Percentiles rank a stretch among this genome's conserved stretches.
Evolutionary conservation across 768 basidiomycete genomes (phyloP).

Genomic region (Dendrothele bispora): DNA sequence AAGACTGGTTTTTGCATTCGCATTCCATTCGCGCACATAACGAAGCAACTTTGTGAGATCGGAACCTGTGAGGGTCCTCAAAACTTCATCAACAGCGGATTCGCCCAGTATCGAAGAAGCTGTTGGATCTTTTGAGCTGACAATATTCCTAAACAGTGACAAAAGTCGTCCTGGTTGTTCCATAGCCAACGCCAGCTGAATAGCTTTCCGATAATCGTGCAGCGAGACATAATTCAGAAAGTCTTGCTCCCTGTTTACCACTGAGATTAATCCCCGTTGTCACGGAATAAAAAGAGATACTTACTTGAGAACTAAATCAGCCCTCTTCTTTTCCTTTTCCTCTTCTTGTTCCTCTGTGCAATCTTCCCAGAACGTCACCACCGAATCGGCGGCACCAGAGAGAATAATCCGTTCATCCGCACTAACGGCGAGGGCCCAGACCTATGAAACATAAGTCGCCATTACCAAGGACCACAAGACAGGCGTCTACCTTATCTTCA

Average conservation of each 20-base stretch:
- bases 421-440: constrained; percentile 93
- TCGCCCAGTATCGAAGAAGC: constrained; percentile 61
- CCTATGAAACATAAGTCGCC: constrained; percentile 42
- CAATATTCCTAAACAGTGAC: constrained; percentile 70
- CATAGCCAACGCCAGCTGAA: constrained; percentile 90
- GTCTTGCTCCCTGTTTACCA: constrained; percentile 92
- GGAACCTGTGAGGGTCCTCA: constrained; percentile 64
- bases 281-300: constrained; percentile 27
- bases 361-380: constrained; percentile 96
- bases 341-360: constrained; percentile 81
- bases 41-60: constrained; percentile 82
- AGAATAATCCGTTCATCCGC: constrained; percentile 82
- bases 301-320: constrained; percentile 78
- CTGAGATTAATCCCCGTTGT: constrained; percentile 2
- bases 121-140: constrained; percentile 35
- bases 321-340: constrained; percentile 72
- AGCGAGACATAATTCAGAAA: constrained; percentile 87
- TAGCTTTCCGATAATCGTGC: constrained; percentile 88
- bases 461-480: background rate
- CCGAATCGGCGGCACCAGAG: constrained; percentile 94
- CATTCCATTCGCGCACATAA: constrained; percentile 91
- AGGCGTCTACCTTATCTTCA: constrained; percentile 90
- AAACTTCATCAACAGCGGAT: constrained; percentile 74
- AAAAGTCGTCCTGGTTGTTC: constrained; percentile 89
- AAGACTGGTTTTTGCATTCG: constrained; percentile 82